Conservation (phyloP, 169 alveolate genomes). For the Eimeria brunetti region DNA sequence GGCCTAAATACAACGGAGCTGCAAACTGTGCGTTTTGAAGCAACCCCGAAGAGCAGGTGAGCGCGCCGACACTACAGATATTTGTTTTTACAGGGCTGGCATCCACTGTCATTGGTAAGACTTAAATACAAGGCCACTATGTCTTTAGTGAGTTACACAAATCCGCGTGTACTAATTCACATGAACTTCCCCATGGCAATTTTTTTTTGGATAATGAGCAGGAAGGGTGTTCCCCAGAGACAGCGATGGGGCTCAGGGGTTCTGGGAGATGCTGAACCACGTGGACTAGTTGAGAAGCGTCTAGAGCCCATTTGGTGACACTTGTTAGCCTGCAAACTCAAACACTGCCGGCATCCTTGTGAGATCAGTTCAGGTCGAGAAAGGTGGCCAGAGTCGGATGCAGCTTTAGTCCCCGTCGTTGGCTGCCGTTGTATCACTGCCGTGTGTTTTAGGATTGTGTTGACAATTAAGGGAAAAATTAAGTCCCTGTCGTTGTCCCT, state of each 20-base stretch:
- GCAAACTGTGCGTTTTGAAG: conserved; percentile 46
- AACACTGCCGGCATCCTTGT: background rate
- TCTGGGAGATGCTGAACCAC: background rate
- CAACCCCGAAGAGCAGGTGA: conserved; percentile 17
- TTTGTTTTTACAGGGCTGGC: background rate
- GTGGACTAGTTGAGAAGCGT: background rate
- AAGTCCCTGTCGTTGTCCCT: conserved; percentile 60
- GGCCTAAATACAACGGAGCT: conserved; percentile 77
- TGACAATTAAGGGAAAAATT: background rate
- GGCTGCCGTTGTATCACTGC: background rate
- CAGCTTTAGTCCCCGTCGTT: background rate
- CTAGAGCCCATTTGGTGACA: background rate
- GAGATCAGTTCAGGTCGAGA: background rate
- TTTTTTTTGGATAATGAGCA: too few relatives aligned
- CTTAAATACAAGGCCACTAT: background rate
- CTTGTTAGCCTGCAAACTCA: background rate
- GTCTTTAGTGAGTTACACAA: background rate
- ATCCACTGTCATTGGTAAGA: background rate
- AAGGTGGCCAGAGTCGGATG: background rate
- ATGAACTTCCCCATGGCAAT: background rate
- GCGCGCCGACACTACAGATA: background rate
- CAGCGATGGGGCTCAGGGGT: background rate
- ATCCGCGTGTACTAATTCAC: background rate
- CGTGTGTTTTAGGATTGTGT: conserved; percentile 23
- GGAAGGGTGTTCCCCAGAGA: background rate